These are phyloP conservation scores for Fusarium anguioides DNA, from an alignment of 2,329 filamentous ascomycete genomes.

Conservation along the genomic window DNA sequence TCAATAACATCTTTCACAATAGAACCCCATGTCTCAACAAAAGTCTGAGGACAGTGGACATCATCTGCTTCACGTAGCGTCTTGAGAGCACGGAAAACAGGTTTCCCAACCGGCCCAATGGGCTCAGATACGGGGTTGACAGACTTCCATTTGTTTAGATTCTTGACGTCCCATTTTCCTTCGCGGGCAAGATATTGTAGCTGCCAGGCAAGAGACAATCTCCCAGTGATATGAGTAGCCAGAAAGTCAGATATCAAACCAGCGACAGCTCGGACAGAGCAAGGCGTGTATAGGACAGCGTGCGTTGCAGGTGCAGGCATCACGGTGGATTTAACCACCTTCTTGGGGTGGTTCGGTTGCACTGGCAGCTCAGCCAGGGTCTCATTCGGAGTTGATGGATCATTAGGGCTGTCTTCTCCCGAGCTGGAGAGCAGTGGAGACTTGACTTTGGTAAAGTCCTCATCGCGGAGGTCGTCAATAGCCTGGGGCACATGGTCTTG, in stretches of 20 bases:
- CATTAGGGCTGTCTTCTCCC: constrained; percentile 54
- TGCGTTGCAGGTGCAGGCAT: constrained; percentile 84
- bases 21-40: constrained; percentile 74
- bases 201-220: constrained; percentile 89
- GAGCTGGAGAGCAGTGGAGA: constrained; percentile 34
- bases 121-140: constrained; percentile 80
- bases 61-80: constrained; percentile 91
- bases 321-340: constrained; percentile 73
- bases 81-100: constrained; percentile 89
- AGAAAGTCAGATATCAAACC: constrained; percentile 88
- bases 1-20: constrained; percentile 84
- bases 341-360: constrained; percentile 60
- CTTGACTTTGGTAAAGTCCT: constrained; percentile 41
- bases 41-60: constrained; percentile 78
- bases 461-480: constrained; percentile 50
- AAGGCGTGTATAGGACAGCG: constrained; percentile 83
- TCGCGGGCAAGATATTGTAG: constrained; percentile 87
- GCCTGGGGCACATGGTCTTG: constrained; percentile 50
- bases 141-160: constrained; percentile 88
- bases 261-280: constrained; percentile 78
- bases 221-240: constrained; percentile 76
- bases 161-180: constrained; percentile 98
- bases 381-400: constrained; percentile 61
- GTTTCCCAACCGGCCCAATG: constrained; percentile 66
- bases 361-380: constrained; percentile 56